Percentiles rank a stretch among this genome's conserved stretches.
These are phyloP conservation scores for Paramecium octaurelia DNA, from an alignment of 73 alveolate genomes.

Conservation along the genomic window DNA sequence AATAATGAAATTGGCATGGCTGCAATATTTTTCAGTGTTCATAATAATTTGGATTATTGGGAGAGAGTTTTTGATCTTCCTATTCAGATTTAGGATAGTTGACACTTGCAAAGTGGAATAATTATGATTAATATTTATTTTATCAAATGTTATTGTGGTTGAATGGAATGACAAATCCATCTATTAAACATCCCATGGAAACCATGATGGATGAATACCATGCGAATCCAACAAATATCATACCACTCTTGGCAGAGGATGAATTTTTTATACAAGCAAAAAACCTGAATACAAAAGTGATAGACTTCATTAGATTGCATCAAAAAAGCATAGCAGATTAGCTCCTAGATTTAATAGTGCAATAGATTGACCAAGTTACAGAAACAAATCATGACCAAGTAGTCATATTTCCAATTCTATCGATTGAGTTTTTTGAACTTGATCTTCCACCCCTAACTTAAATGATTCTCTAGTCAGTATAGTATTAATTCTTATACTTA, in stretches of 20 bases:
- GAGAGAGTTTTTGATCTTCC: background rate
- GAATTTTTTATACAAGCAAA: constrained; percentile 40
- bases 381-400: constrained; percentile 1
- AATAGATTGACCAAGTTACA: background rate
- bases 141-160: constrained; percentile 35
- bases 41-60: background rate
- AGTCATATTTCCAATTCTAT: background rate
- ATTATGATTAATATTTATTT: background rate
- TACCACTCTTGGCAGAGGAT: constrained; percentile 1
- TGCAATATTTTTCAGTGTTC: background rate
- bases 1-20: constrained; percentile 35
- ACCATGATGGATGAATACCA: constrained; percentile 24
- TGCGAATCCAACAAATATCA: background rate
- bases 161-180: constrained; percentile 42
- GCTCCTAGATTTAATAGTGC: background rate
- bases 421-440: constrained; percentile 40
- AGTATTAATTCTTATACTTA: background rate
- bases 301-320: background rate
- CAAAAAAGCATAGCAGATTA: background rate
- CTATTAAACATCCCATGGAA: background rate
- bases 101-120: background rate
- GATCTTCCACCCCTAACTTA: constrained; percentile 45
- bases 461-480: background rate
- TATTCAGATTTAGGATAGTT: background rate
- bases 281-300: constrained; percentile 15